These are phyloP conservation scores for Arthroderma sp. DNA, from an alignment of 2,329 filamentous ascomycete genomes.

Conservation along the genomic window DNA sequence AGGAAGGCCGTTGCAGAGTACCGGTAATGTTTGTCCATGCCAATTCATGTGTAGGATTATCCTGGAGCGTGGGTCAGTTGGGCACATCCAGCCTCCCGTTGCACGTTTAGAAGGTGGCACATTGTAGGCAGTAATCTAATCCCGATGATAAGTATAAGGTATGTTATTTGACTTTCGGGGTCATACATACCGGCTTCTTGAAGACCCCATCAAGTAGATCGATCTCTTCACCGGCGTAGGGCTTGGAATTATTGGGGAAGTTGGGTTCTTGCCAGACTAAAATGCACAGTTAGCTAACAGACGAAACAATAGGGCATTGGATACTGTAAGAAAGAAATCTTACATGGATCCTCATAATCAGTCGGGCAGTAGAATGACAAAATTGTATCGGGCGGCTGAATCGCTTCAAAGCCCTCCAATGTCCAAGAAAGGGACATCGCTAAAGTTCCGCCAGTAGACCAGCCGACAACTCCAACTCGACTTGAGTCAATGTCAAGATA, in stretches of 20 bases:
- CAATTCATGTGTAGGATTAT: conserved; percentile 36
- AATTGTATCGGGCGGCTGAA: conserved; percentile 33
- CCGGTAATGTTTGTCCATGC: conserved; percentile 27
- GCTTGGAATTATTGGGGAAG: too few relatives aligned
- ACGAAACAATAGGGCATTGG: too few relatives aligned
- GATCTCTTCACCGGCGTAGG: too few relatives aligned
- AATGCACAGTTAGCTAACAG: too few relatives aligned
- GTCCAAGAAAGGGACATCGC: conserved; percentile 37
- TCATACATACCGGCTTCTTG: too few relatives aligned
- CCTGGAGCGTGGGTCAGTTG: conserved; percentile 26
- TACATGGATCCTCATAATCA: conserved; percentile 28
- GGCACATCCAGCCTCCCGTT: conserved; percentile 15
- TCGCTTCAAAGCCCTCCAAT: conserved; percentile 13
- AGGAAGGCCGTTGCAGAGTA: conserved; percentile 18
- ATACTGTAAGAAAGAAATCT: too few relatives aligned
- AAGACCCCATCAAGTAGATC: too few relatives aligned
- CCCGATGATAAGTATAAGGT: too few relatives aligned
- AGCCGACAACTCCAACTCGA: conserved; percentile 35
- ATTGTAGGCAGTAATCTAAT: conserved; percentile 17
- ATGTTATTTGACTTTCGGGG: too few relatives aligned
- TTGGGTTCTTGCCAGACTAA: too few relatives aligned
- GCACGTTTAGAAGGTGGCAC: conserved; percentile 8
- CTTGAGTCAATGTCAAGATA: conserved; percentile 9
- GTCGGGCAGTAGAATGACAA: conserved; percentile 38
- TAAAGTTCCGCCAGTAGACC: conserved; percentile 39